Conservation (phyloP, 2,329 filamentous ascomycete genomes). For the Fusarium palustre region DNA sequence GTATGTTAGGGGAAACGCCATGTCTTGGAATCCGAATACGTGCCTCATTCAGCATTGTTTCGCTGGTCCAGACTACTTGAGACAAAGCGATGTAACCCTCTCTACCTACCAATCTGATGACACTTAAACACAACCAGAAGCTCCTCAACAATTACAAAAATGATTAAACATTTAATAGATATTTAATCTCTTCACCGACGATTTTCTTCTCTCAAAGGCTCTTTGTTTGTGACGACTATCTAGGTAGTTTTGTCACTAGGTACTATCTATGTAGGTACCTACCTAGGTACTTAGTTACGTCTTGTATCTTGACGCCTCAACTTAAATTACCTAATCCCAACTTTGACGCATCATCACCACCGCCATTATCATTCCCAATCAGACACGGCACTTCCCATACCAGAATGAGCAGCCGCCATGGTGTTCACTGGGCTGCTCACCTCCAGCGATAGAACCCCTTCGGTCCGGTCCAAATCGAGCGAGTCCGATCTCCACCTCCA, state of each 20-base stretch:
- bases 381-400: constrained; percentile 15
- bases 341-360: constrained; percentile 16
- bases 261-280: no score
- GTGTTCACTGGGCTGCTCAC: constrained; percentile 62
- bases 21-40: background rate
- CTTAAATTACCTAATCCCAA: constrained; percentile 35
- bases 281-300: constrained; percentile 2
- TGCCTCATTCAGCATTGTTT: background rate
- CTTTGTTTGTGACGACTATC: background rate
- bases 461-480: constrained; percentile 49
- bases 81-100: background rate
- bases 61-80: background rate
- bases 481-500: constrained; percentile 47
- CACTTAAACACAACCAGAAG: background rate
- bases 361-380: constrained; percentile 16
- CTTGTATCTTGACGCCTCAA: constrained; percentile 28
- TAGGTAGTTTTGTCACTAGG: background rate
- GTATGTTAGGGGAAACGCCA: background rate
- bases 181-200: background rate
- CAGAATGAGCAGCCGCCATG: constrained; percentile 59
- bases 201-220: background rate
- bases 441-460: constrained; percentile 55
- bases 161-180: background rate
- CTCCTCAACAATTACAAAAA: background rate
- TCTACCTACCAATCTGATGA: background rate